A percentile compares a stretch with the other conserved stretches of the same genome.
phyloP scores from a whole-genome alignment of 345 rosid genomes.

The Combretum micranthum region DNA sequence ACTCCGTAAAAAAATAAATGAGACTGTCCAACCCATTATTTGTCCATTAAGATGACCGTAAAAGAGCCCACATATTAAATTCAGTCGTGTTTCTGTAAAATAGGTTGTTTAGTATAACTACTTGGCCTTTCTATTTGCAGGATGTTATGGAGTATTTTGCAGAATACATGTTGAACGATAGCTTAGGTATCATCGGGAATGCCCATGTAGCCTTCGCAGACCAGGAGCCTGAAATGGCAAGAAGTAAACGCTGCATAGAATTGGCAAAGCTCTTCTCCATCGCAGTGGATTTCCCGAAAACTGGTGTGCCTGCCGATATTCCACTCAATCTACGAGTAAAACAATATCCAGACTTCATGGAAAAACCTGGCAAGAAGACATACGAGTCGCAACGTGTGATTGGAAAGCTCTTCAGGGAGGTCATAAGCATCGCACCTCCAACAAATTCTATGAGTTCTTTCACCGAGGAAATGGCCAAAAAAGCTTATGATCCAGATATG shows the following conservation, averaged over 20 bases:
- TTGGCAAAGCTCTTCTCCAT: constrained; percentile 40
- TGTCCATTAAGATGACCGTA: no score
- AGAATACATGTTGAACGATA: constrained; percentile 17
- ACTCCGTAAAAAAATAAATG: no score
- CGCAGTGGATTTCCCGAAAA: constrained; percentile 58
- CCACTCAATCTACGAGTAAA: constrained; percentile 24
- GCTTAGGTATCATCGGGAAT: constrained; percentile 37
- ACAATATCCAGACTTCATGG: constrained; percentile 64
- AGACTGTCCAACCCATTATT: no score
- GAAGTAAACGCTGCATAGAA: constrained; percentile 24
- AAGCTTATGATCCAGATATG: constrained; percentile 41
- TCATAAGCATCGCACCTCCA: constrained; percentile 24
- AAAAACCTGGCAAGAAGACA: constrained; percentile 31
- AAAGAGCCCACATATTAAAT: no score
- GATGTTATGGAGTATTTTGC: constrained; percentile 36
- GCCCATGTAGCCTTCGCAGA: constrained; percentile 43
- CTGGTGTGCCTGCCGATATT: constrained; percentile 45
- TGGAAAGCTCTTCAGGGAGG: constrained; percentile 50
- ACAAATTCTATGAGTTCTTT: constrained; percentile 19
- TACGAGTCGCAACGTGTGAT: constrained; percentile 35
- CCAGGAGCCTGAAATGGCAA: constrained; percentile 29
- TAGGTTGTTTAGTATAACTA: no score
- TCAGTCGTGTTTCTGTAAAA: no score
- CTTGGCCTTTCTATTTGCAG: no score
- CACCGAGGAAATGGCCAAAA: constrained; percentile 24